phyloP scores from a whole-genome alignment of 1,284 basidiomycete species.

The Ganoderma multipileum region DNA sequence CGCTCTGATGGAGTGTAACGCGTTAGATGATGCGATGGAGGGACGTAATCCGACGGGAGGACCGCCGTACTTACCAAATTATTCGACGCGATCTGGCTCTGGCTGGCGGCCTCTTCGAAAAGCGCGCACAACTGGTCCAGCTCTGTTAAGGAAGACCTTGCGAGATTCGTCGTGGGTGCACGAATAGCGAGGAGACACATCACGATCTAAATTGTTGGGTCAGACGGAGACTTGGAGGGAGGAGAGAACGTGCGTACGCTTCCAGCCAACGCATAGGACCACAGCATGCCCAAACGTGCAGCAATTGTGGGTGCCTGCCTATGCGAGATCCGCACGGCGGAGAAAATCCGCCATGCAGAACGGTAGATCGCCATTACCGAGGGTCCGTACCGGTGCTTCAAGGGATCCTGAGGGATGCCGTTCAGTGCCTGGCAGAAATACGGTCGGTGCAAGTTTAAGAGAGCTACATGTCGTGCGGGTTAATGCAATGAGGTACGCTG shows the following conservation, averaged over 20 bases:
- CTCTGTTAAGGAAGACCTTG: conserved; percentile 61
- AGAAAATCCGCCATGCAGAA: conserved; percentile 69
- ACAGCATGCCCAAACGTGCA: conserved; percentile 55
- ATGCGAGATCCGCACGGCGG: conserved; percentile 52
- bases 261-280: conserved; percentile 68
- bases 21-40: not conserved
- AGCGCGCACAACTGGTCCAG: conserved; percentile 56
- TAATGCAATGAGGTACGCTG: conserved; percentile 3
- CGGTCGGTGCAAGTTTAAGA: conserved; percentile 70
- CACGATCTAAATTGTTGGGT: conserved; percentile 54
- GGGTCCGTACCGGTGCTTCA: conserved; percentile 66
- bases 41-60: not conserved
- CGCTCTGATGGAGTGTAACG: conserved; percentile 45
- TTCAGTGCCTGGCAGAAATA: conserved; percentile 73
- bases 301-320: conserved; percentile 47
- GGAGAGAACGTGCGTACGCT: conserved; percentile 51
- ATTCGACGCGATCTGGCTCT: conserved; percentile 54
- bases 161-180: conserved; percentile 62
- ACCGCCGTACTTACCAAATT: conserved; percentile 50
- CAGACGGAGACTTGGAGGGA: not conserved
- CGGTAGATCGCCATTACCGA: conserved; percentile 76
- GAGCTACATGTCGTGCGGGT: conserved; percentile 45
- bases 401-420: conserved; percentile 60
- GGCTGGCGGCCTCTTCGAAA: conserved; percentile 58
- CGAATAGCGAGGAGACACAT: conserved; percentile 70